Evolutionary conservation across 805 yeast species (phyloP), one percentile per base, ranked within the genome.

Genomic region (Wickerhamiella kurtzmanii): DNA sequence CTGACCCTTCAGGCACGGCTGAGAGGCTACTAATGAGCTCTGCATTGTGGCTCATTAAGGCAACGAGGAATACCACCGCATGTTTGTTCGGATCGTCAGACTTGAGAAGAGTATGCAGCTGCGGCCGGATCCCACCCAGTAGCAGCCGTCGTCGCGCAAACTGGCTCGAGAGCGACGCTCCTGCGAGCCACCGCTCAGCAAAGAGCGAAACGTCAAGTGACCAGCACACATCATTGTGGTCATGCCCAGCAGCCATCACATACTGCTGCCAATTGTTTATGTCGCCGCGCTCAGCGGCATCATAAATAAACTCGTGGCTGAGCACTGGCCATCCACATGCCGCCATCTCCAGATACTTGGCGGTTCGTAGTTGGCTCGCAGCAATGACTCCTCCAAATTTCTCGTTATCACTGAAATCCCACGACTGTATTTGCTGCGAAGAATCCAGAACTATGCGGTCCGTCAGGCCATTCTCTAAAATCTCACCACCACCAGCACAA

Each of bases 261-360:
- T 77, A 86, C 2, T 71, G 65, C 2, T 61, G 62, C 75, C 89
- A 74, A 39, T 60, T 50, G 3, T 68, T 46, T 48, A 68, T 44
- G 22, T 49, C 22, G 2, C 54, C 48, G 43, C 58, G 57, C 1
- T 57, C 52, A 2, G 74, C 54, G 47, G 80, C 71, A 48, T 79
- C 80, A 4, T 61, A 58, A 2, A 85, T 65, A 53, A 73, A 86
- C 6, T 63, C 58, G 47, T 73, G 72, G 2, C 84, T 77, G 25
- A 87, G 57, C 17, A 82, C 72, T 2, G 96, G 96, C 95, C 95
- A 86, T 2, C 89, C 88, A 40, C 86, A 58, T 0, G 89, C 83
- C 16, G 86, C 60, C 2, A 81, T 77, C 56, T 84, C 92, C 8
- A 87, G 60, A 59, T 81, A 87, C 57, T 86, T 87, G 6, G 79